phyloP scores from a whole-genome alignment of 305 asterid genomes.

The Fraxinus dipetala region DNA sequence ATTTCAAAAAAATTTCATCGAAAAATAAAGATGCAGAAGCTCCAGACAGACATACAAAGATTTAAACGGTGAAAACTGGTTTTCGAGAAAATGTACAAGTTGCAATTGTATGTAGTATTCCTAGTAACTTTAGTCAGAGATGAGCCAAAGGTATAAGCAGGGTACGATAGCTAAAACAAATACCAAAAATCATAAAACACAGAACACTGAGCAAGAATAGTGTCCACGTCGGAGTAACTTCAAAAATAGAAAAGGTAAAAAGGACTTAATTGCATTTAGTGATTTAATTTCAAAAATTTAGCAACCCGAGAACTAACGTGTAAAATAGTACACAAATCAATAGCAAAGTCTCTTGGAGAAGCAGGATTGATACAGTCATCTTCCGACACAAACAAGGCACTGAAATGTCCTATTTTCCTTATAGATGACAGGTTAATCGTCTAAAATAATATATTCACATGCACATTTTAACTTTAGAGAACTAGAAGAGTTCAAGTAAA shows the following conservation, averaged over 20 bases:
- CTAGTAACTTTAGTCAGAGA: background rate
- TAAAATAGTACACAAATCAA: background rate
- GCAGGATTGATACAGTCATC: conserved; percentile 23
- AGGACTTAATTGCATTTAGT: background rate
- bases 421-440: conserved; percentile 19
- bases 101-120: background rate
- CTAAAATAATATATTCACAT: background rate
- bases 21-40: background rate
- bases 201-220: background rate
- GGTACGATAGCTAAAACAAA: background rate
- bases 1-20: background rate
- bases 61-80: background rate
- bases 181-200: background rate
- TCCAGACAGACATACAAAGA: background rate
- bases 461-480: background rate
- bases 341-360: background rate
- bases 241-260: background rate
- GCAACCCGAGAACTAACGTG: background rate
- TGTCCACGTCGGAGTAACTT: background rate
- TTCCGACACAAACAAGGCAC: conserved; percentile 23
- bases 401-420: conserved; percentile 19
- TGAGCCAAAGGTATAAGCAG: background rate
- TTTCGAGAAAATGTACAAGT: background rate
- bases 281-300: background rate
- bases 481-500: background rate